Percentiles rank a stretch among this genome's conserved stretches.
Conservation (phyloP, 352 stramenopile species). For the Phytophthora kernoviae region DNA sequence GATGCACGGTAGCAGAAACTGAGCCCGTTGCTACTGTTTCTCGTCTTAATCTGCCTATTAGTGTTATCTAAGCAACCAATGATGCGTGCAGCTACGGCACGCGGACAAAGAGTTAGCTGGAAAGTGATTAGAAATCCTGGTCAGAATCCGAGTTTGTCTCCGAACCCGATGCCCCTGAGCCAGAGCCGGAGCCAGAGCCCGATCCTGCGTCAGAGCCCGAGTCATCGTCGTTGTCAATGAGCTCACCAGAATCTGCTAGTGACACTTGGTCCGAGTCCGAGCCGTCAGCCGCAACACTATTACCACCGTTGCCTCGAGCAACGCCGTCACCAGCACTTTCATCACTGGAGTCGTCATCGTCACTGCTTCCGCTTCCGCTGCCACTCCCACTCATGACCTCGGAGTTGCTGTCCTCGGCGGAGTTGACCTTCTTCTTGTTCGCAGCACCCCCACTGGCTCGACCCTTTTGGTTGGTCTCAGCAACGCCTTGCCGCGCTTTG, state of each 20-base stretch:
- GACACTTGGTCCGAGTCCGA: slow-evolving; percentile 86
- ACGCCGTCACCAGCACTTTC: slow-evolving; percentile 39
- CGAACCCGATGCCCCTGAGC: slow-evolving; percentile 64
- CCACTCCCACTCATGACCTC: slow-evolving; percentile 51
- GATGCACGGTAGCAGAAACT: background rate
- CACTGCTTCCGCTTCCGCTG: slow-evolving; percentile 31
- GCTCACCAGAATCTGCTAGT: slow-evolving; percentile 78
- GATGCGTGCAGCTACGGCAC: background rate
- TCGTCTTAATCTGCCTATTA: background rate
- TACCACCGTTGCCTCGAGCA: slow-evolving; percentile 12
- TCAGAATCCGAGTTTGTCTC: slow-evolving; percentile 83
- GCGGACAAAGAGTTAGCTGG: background rate
- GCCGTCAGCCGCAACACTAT: slow-evolving; percentile 21
- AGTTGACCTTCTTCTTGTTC: slow-evolving; percentile 42
- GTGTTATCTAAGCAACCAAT: background rate
- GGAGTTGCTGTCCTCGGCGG: slow-evolving; percentile 53
- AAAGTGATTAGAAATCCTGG: slow-evolving; percentile 66
- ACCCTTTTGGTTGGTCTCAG: slow-evolving; percentile 56
- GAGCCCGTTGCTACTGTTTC: background rate
- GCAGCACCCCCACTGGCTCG: slow-evolving; percentile 10
- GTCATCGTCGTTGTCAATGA: slow-evolving; percentile 87
- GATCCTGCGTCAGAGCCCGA: slow-evolving; percentile 54
- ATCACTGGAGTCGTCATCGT: slow-evolving; percentile 59
- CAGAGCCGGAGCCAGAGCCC: slow-evolving; percentile 54
- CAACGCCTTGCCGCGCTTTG: slow-evolving; percentile 26